Conservation (phyloP, 148 eudicot species). For the Chenopodium formosanum region DNA sequence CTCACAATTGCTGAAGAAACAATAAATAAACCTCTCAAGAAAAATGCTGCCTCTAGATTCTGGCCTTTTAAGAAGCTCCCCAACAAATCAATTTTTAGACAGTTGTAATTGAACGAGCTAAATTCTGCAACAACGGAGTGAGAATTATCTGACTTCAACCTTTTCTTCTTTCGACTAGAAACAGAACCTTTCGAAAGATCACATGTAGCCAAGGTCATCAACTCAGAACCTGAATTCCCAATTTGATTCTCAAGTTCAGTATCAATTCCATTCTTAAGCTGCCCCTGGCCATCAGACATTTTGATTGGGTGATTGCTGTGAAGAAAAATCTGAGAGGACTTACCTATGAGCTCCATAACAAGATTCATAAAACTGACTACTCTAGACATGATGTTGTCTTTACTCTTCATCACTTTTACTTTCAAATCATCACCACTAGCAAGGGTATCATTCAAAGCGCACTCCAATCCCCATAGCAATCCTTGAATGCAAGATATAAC, state of each 20-base stretch:
- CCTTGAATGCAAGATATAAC: constrained; percentile 65
- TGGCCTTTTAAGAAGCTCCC: constrained; percentile 52
- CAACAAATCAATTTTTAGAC: constrained; percentile 42
- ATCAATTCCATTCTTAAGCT: constrained; percentile 21
- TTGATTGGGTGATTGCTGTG: constrained; percentile 32
- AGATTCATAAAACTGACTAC: constrained; percentile 41
- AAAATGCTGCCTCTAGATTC: constrained; percentile 65
- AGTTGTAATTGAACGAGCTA: constrained; percentile 33
- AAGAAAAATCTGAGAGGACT: constrained; percentile 37
- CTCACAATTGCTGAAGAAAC: constrained; percentile 70
- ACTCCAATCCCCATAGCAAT: constrained; percentile 63
- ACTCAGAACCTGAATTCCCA: constrained; percentile 22
- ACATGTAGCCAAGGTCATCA: constrained; percentile 21
- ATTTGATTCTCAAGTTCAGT: constrained; percentile 22
- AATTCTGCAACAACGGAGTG: constrained; percentile 36
- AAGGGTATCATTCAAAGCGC: constrained; percentile 43
- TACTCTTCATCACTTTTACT: constrained; percentile 35
- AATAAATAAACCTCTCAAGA: constrained; percentile 64
- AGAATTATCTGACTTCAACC: constrained; percentile 19
- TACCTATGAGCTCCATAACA: constrained; percentile 39
- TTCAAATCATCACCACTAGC: constrained; percentile 29
- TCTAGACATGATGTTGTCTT: constrained; percentile 36
- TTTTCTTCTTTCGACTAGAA: constrained; percentile 30
- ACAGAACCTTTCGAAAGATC: constrained; percentile 18
- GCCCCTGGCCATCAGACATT: constrained; percentile 24